Percentiles rank a stretch among this genome's conserved stretches.
These are phyloP conservation scores for Aureobasidium namibiae DNA, from an alignment of 2,329 filamentous ascomycete genomes.

Conservation along the genomic window DNA sequence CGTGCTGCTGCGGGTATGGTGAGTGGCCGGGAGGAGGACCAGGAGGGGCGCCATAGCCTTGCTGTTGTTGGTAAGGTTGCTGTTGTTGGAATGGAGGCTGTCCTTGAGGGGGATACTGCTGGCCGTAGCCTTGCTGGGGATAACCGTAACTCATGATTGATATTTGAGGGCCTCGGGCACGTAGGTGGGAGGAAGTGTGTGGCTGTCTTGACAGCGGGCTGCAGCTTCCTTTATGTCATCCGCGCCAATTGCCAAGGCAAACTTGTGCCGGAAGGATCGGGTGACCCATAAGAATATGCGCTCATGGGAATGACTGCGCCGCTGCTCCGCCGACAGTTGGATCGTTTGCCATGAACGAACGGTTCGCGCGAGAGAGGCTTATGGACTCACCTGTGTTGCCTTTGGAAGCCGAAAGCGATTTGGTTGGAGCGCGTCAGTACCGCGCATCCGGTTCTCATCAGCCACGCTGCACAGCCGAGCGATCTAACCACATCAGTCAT, in stretches of 20 bases:
- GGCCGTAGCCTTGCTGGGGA: constrained; percentile 14
- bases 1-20: constrained; percentile 18
- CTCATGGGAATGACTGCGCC: background rate
- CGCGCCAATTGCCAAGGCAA: constrained; percentile 4
- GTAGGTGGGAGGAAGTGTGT: background rate
- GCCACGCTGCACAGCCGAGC: background rate
- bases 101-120: constrained; percentile 10
- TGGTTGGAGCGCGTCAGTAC: constrained; percentile 2
- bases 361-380: background rate
- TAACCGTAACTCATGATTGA: constrained; percentile 8
- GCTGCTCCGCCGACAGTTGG: background rate
- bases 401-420: background rate
- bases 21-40: constrained; percentile 15
- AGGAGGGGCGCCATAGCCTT: background rate
- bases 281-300: background rate
- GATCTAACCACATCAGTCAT: background rate
- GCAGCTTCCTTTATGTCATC: constrained; percentile 10
- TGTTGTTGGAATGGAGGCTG: constrained; percentile 10
- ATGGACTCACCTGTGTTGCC: background rate
- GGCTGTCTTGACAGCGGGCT: background rate
- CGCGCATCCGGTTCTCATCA: background rate
- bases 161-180: background rate
- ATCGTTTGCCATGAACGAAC: background rate
- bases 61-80: too few species aligned
- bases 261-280: constrained; percentile 8